Percentiles rank a stretch among this genome's conserved stretches.
Conservation (phyloP, 2,329 filamentous ascomycete genomes). For the Setomelanomma holmii region DNA sequence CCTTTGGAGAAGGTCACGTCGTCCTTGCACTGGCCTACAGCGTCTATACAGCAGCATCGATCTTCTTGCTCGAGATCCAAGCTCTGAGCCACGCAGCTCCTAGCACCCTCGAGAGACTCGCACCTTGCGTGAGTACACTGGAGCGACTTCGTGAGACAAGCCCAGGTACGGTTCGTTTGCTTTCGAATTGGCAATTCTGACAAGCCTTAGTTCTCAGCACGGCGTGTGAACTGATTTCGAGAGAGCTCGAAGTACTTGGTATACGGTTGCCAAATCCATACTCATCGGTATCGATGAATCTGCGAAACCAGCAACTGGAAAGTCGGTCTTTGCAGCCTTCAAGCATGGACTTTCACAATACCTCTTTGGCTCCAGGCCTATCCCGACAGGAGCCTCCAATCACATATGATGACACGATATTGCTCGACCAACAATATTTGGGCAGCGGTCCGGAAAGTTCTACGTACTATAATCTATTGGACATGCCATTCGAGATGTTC, state of each 20-base stretch:
- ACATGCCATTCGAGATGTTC: constrained; percentile 18
- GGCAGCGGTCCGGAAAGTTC: constrained; percentile 4
- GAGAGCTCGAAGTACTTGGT: constrained; percentile 8
- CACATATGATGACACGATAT: constrained; percentile 1
- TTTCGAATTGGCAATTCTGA: background rate
- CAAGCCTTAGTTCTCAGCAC: constrained; percentile 6
- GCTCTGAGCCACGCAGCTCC: constrained; percentile 9
- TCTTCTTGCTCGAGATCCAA: constrained; percentile 15
- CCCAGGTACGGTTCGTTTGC: constrained; percentile 5
- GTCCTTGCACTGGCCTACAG: constrained; percentile 16
- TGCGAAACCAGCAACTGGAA: background rate
- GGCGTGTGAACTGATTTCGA: constrained; percentile 4
- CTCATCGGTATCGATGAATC: background rate
- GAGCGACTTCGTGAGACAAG: constrained; percentile 7
- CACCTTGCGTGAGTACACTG: constrained; percentile 5
- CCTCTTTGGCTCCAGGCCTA: too few relatives aligned
- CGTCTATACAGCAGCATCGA: constrained; percentile 15
- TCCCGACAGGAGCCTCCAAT: background rate
- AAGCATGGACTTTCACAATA: background rate
- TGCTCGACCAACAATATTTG: constrained; percentile 5
- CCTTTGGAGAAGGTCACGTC: constrained; percentile 13
- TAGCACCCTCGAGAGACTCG: constrained; percentile 9
- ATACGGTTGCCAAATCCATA: constrained; percentile 1
- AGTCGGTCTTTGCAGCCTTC: background rate
- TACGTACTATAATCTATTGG: constrained; percentile 10